phyloP scores from a whole-genome alignment of 495 filamentous ascomycete genomes.

The Cairneyella variabilis region DNA sequence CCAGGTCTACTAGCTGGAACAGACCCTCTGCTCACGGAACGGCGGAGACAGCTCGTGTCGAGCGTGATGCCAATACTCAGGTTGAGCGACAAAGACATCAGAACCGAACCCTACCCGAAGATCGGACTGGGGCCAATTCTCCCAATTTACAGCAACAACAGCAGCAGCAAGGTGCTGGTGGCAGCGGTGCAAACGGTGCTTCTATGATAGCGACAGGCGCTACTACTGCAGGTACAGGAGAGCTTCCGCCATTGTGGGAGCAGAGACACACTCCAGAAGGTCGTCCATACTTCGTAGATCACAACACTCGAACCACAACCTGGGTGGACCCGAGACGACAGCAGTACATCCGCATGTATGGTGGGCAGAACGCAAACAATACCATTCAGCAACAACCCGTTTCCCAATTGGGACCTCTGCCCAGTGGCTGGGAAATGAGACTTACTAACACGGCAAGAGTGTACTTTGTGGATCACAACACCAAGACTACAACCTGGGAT shows the following conservation, averaged over 20 bases:
- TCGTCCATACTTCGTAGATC: constrained; percentile 95
- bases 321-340: constrained; percentile 99
- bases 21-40: constrained; percentile 79
- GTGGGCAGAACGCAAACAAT: constrained; percentile 70
- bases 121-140: constrained; percentile 90
- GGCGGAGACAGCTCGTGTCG: constrained; percentile 69
- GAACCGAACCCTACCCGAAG: constrained; percentile 92
- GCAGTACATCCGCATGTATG: constrained; percentile 98
- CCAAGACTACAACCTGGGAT: constrained; percentile 99
- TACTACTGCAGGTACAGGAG: constrained; percentile 90
- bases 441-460: constrained; percentile 96
- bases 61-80: constrained; percentile 83
- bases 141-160: constrained; percentile 71
- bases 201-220: constrained; percentile 94
- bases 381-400: constrained; percentile 97
- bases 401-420: constrained; percentile 92
- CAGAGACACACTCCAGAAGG: constrained; percentile 94
- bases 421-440: constrained; percentile 99
- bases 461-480: constrained; percentile 99
- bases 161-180: constrained; percentile 43
- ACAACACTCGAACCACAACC: constrained; percentile 96
- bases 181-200: constrained; percentile 49
- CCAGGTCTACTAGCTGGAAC: constrained; percentile 92
- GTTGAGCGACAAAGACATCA: constrained; percentile 89
- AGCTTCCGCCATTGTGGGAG: constrained; percentile 95